Evolutionary conservation across 2,329 filamentous ascomycete species (phyloP).

Genomic region (Beauveria bassiana): DNA sequence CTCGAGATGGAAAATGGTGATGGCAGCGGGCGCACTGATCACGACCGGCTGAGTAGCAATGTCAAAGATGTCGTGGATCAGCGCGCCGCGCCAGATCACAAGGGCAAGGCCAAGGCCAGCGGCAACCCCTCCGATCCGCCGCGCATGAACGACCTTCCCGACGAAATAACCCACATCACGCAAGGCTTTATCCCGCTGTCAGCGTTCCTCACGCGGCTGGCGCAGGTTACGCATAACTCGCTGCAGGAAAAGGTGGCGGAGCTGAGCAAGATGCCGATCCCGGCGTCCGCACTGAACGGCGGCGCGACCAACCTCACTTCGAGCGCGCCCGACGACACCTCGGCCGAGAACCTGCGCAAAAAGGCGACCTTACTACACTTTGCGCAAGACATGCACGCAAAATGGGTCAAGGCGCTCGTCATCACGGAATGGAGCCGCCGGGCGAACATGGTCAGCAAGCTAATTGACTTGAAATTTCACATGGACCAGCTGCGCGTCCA

Average conservation of each 20-base stretch:
- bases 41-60: constrained; percentile 39
- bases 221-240: constrained; percentile 75
- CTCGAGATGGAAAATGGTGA: constrained; percentile 49
- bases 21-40: constrained; percentile 47
- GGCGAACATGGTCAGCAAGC: constrained; percentile 68
- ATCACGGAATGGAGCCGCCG: constrained; percentile 85
- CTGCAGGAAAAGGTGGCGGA: constrained; percentile 63
- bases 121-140: constrained; percentile 20
- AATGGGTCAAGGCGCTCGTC: constrained; percentile 89
- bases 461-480: constrained; percentile 81
- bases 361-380: constrained; percentile 71
- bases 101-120: constrained; percentile 21
- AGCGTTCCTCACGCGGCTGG: constrained; percentile 66
- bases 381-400: constrained; percentile 69
- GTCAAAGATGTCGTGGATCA: constrained; percentile 34
- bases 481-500: constrained; percentile 54
- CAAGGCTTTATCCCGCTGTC: constrained; percentile 70
- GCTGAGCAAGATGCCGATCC: constrained; percentile 60
- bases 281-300: constrained; percentile 42
- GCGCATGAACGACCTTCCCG: constrained; percentile 51
- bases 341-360: constrained; percentile 62
- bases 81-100: constrained; percentile 26
- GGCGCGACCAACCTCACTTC: constrained; percentile 33
- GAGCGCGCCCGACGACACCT: constrained; percentile 44
- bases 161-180: constrained; percentile 63